Base-by-base conservation (phyloP, 2,329 filamentous ascomycete species). In the Fusarium pseudoanthophilum region DNA sequence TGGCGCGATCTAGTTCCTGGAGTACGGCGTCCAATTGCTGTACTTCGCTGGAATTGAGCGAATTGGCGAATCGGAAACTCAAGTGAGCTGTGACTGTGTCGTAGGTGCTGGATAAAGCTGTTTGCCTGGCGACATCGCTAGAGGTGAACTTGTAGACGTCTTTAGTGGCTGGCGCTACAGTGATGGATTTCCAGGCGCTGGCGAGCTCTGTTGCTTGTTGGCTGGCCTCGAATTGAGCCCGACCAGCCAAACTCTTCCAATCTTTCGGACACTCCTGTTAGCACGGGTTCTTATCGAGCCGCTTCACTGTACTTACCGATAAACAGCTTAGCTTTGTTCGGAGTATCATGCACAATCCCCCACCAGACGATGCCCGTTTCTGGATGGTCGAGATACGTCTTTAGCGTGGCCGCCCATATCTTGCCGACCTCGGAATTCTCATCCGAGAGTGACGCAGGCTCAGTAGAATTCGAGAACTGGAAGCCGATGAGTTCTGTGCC, bases 331-430 rank as follows among this genome's bases (percentile, higher is more conserved):
- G 69, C 67, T 15, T 59, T 43, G 3, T 46, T 39, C 13, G 62
- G 48, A 28, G 18, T 40, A 6, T 45, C 53, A n/a, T 67, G 48
- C 11, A 72, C 53, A 9, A 62, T 28, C 26, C 46, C 53, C 61
- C 69, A 70, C 57, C 63, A 62, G 36, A 71, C n/a, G 20, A 40
- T 71, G 16, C 62, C 62, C 14, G 67, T 71, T 24, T 66, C 32
- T 53, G 61, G 45, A 8, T 48, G 53, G 21, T 62, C 61, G 7
- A 71, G 69, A 37, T 67, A 71, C 21, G 57, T 46, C 42, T 26
- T 34, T 18, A 71, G 11, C 4, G 67, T 71, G n/a, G 26, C 16
- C n/a, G 66, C 67, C 67, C 69, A 71, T 21, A 62, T 43, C 20
- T 24, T 55, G 18, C 67, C 67, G 20, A 55, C 15, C 7, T 56